phyloP scores from a whole-genome alignment of 192 early-diverging fungal species.

The Lunasporangiospora selenospora region DNA sequence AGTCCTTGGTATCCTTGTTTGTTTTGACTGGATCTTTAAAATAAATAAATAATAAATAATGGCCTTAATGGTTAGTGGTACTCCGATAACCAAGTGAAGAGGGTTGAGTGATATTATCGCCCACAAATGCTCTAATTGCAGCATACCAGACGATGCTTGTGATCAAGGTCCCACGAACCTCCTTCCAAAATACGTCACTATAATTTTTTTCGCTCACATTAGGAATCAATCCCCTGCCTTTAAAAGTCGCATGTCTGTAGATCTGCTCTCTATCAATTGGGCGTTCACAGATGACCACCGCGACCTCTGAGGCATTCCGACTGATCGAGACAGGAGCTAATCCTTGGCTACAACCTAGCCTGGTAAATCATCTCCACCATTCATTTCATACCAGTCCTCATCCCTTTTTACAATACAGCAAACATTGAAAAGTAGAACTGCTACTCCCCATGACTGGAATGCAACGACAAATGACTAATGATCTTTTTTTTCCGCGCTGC shows the following conservation, averaged over 20 bases:
- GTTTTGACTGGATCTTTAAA: too few species aligned
- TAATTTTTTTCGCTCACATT: not conserved
- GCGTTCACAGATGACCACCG: not conserved
- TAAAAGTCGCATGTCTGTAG: not conserved
- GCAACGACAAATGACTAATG: not conserved
- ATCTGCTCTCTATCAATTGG: not conserved
- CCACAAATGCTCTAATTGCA: not conserved
- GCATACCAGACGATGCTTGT: not conserved
- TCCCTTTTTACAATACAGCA: too few species aligned
- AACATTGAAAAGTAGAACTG: too few species aligned
- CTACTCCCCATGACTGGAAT: too few species aligned
- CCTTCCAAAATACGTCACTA: not conserved
- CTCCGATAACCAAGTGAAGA: too few species aligned
- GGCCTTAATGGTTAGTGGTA: too few species aligned
- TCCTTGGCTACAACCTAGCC: conserved; percentile 19
- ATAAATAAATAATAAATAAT: too few species aligned
- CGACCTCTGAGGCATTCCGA: conserved; percentile 24
- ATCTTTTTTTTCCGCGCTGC: not conserved
- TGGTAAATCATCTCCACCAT: not conserved
- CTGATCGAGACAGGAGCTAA: conserved; percentile 43
- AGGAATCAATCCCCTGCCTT: not conserved
- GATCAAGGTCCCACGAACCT: not conserved
- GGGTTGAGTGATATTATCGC: too few species aligned
- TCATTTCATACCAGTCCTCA: too few species aligned
- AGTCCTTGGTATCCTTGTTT: too few species aligned